These are phyloP conservation scores for Mariannaea elegans DNA, from an alignment of 2,329 filamentous ascomycete species.

Conservation along the genomic window DNA sequence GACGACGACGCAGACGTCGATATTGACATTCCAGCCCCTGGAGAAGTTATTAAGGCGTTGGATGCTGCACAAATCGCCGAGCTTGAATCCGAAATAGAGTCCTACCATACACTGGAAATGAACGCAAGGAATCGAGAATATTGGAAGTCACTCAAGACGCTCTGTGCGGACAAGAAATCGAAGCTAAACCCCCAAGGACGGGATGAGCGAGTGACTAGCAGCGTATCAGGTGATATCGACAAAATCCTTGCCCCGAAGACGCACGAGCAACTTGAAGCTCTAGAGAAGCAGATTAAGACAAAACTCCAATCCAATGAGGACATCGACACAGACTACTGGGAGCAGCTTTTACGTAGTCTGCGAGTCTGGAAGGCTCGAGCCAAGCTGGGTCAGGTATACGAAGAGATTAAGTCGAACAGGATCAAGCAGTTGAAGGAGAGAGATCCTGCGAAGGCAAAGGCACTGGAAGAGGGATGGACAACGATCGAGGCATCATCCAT, in stretches of 20 bases:
- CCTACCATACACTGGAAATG: constrained; percentile 84
- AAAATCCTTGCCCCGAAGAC: constrained; percentile 85
- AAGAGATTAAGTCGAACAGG: constrained; percentile 76
- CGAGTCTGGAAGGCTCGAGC: constrained; percentile 93
- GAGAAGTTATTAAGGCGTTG: constrained; percentile 80
- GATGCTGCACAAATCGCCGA: constrained; percentile 73
- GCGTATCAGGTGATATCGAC: constrained; percentile 89
- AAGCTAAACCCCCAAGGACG: constrained; percentile 67
- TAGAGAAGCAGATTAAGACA: constrained; percentile 86
- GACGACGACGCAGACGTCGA: constrained; percentile 79
- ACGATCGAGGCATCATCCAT: constrained; percentile 7
- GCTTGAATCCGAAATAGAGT: constrained; percentile 81
- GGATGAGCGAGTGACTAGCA: constrained; percentile 80
- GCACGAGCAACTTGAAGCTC: constrained; percentile 82
- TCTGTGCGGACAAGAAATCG: constrained; percentile 79
- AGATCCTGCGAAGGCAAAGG: constrained; percentile 71
- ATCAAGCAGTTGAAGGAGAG: constrained; percentile 71
- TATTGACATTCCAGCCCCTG: constrained; percentile 81
- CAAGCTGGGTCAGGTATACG: constrained; percentile 79
- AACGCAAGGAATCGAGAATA: constrained; percentile 83
- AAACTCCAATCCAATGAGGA: constrained; percentile 91
- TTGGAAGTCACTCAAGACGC: constrained; percentile 89
- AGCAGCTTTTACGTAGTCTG: constrained; percentile 85
- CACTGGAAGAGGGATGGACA: constrained; percentile 25
- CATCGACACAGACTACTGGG: constrained; percentile 98